A percentile compares a stretch with the other conserved stretches of the same genome.
Conservation (phyloP, 2,329 filamentous ascomycete genomes). For the Metarhizium humberi region DNA sequence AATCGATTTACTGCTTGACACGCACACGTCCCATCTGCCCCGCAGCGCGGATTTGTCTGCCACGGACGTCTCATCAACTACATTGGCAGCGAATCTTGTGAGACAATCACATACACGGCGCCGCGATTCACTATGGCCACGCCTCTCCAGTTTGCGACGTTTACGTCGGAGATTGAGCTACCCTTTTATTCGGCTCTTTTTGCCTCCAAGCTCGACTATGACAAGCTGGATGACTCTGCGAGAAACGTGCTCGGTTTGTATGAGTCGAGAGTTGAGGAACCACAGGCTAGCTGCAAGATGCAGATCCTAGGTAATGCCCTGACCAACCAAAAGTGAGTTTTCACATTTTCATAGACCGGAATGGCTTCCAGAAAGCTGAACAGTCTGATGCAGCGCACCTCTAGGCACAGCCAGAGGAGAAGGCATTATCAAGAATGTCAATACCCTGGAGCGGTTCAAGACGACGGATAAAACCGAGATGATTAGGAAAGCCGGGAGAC, state of each 20-base stretch:
- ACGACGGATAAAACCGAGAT: constrained; percentile 71
- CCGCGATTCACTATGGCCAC: constrained; percentile 36
- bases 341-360: neutral
- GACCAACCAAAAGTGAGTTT: constrained; percentile 67
- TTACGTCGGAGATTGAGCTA: constrained; percentile 88
- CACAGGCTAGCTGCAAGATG: constrained; percentile 75
- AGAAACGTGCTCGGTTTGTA: constrained; percentile 82
- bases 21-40: neutral
- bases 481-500: constrained; percentile 68
- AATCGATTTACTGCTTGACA: neutral
- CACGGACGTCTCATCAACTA: neutral
- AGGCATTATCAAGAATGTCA: constrained; percentile 91
- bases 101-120: neutral
- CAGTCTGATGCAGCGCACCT: constrained; percentile 45
- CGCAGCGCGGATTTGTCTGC: neutral
- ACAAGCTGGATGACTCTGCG: constrained; percentile 91
- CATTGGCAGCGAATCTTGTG: neutral
- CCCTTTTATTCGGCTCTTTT: constrained; percentile 94
- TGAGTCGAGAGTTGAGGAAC: constrained; percentile 66
- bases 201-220: constrained; percentile 87
- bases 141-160: constrained; percentile 66
- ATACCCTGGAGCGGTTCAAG: constrained; percentile 90
- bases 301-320: constrained; percentile 84
- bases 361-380: neutral
- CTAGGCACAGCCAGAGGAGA: constrained; percentile 71